These are phyloP conservation scores for Candida railenensis DNA, from an alignment of 805 yeast genomes.

Conservation along the genomic window DNA sequence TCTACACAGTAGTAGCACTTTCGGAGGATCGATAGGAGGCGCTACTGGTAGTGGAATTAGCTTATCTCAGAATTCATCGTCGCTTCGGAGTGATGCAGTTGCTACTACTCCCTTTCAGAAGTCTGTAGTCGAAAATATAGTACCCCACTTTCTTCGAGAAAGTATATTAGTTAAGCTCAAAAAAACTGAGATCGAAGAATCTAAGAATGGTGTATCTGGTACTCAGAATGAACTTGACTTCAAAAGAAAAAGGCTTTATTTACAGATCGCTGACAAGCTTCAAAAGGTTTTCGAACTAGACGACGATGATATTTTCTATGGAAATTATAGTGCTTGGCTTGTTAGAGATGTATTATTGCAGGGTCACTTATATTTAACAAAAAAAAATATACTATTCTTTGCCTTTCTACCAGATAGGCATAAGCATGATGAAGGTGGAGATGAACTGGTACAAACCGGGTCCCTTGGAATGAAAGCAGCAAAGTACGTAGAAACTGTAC, in stretches of 20 bases:
- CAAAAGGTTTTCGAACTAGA: conserved; percentile 41
- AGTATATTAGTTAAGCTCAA: conserved; percentile 4
- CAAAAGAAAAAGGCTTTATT: conserved; percentile 15
- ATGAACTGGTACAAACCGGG: conserved; percentile 30
- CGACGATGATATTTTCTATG: conserved; percentile 54
- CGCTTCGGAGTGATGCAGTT: neutral
- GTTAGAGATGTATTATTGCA: conserved; percentile 79
- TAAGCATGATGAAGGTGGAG: conserved; percentile 22
- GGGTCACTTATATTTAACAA: conserved; percentile 79
- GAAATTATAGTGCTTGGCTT: conserved; percentile 77
- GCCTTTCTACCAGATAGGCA: conserved; percentile 66
- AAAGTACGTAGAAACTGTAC: conserved; percentile 37
- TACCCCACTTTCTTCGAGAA: conserved; percentile 16
- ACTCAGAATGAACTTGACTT: conserved; percentile 8
- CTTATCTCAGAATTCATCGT: neutral
- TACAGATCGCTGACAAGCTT: conserved; percentile 34
- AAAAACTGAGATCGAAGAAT: neutral
- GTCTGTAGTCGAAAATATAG: conserved; percentile 30
- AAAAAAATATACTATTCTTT: conserved; percentile 63
- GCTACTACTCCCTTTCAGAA: conserved; percentile 17
- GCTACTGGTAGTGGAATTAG: neutral
- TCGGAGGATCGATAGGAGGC: neutral
- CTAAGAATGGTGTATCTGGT: neutral
- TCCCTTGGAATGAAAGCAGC: conserved; percentile 38
- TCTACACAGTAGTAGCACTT: neutral